Evolutionary conservation across 352 stramenopile genomes (phyloP).

Genomic region (Globisporangium heterothallicum): DNA sequence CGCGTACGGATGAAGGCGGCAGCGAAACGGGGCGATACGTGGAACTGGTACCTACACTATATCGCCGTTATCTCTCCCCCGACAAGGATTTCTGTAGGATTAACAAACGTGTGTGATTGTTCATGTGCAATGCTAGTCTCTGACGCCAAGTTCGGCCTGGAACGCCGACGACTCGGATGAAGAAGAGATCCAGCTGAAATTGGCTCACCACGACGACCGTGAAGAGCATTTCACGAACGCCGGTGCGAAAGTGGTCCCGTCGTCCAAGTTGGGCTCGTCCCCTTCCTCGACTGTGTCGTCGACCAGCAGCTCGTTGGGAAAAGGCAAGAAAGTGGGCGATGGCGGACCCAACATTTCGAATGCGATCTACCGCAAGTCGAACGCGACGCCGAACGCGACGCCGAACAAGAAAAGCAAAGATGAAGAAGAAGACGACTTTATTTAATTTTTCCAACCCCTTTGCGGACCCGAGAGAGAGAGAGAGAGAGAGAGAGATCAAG

Average conservation of each 20-base stretch:
- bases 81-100: too few species aligned
- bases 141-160: conserved; percentile 77
- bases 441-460: too few species aligned
- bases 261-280: conserved; percentile 22
- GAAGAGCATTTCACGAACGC: conserved; percentile 8
- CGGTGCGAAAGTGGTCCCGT: conserved; percentile 19
- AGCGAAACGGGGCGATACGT: conserved; percentile 41
- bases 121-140: conserved; percentile 26
- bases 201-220: conserved; percentile 20
- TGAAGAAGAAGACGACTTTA: conserved; percentile 67
- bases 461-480: neutral
- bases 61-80: too few species aligned
- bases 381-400: conserved; percentile 21
- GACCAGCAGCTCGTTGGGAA: neutral
- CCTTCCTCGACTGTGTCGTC: conserved; percentile 11
- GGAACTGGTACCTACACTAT: conserved; percentile 67
- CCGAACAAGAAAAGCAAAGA: conserved; percentile 28
- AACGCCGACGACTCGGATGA: conserved; percentile 79
- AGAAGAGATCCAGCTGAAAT: conserved; percentile 70
- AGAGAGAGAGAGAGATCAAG: neutral
- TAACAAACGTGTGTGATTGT: conserved; percentile 4
- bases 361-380: conserved; percentile 35
- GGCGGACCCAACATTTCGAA: conserved; percentile 26
- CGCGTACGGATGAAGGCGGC: conserved; percentile 21
- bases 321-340: conserved; percentile 17